These are phyloP conservation scores for Mucor plumbeus DNA, from an alignment of 371 early-diverging fungal species.

Conservation along the genomic window DNA sequence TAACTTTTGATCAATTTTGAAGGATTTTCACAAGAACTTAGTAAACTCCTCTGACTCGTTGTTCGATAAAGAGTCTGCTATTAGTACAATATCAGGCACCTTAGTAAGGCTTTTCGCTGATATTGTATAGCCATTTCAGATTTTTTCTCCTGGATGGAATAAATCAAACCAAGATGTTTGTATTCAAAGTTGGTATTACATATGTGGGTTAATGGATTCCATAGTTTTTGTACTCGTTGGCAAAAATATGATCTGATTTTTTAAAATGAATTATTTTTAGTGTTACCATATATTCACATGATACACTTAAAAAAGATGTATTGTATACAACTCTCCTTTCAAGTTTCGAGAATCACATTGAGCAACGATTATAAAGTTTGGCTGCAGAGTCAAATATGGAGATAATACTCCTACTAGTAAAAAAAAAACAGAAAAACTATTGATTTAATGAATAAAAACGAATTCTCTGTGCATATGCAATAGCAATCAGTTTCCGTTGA, in stretches of 20 bases:
- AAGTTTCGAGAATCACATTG: neutral
- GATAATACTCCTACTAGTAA: no score
- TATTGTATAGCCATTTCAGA: no score
- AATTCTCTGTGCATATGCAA: neutral
- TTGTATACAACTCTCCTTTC: neutral
- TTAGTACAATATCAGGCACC: no score
- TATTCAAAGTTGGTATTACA: neutral
- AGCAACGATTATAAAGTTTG: no score
- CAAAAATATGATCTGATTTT: conserved; percentile 5
- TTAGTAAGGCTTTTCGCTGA: no score
- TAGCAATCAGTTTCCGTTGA: neutral
- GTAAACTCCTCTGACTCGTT: no score
- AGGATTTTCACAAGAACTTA: no score
- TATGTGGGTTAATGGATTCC: neutral
- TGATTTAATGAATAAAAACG: neutral
- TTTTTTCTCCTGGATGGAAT: no score
- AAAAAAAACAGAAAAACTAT: neutral
- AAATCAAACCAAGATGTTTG: neutral
- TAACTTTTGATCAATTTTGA: no score
- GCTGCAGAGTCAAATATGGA: no score
- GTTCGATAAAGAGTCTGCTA: no score
- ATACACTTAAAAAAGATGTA: neutral
- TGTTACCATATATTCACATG: neutral
- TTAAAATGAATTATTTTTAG: neutral
- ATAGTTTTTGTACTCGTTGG: neutral